Base-by-base conservation (phyloP, 371 early-diverging fungal genomes). In the Apophysomyces sp. region DNA sequence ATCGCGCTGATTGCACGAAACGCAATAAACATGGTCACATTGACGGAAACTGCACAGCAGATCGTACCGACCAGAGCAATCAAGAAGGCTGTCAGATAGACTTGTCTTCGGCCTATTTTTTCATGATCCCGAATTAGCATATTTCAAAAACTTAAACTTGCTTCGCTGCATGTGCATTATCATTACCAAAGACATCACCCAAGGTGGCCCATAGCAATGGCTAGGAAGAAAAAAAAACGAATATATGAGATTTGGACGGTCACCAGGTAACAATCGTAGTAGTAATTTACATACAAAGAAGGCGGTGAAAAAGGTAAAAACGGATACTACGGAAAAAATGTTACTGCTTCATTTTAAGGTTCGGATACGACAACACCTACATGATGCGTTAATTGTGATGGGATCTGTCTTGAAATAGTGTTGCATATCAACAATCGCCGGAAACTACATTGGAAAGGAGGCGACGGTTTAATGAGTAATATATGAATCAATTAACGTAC, bases 191-290 rank as follows among this genome's bases (percentile, higher is more conserved):
- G 11, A 16, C 37, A 44, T 70, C 71, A n/a, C 66, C 58, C 52
- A 62, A 65, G 3, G 63, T 57, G 2, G 73, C 73, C 73, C 73
- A 73, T 18, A 73, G 30, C 15, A 73, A 52, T 7, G 73, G 73
- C 65, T 68, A 61, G 34, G 2, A 34, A 34, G 34, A 34, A 34
- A 68, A 55, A 16, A 26, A 2, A 7, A 11, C 28, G 11, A 15
- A 37, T 39, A 44, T 18, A 0, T 44, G 40, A 36, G n/a, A 57
- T 30, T 49, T 24, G 6, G 21, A 21, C 41, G 21, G 18, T 28
- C 39, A 57, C 4, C 15, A 34, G 11, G 4, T 16, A 16, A 60
- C n/a, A n/a, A n/a, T n/a, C n/a, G n/a, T n/a, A n/a, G n/a, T n/a
- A n/a, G n/a, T n/a, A n/a, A n/a, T n/a, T n/a, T n/a, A n/a, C 65